phyloP scores from a whole-genome alignment of 768 basidiomycete genomes.

The Leccinum uliginosum region DNA sequence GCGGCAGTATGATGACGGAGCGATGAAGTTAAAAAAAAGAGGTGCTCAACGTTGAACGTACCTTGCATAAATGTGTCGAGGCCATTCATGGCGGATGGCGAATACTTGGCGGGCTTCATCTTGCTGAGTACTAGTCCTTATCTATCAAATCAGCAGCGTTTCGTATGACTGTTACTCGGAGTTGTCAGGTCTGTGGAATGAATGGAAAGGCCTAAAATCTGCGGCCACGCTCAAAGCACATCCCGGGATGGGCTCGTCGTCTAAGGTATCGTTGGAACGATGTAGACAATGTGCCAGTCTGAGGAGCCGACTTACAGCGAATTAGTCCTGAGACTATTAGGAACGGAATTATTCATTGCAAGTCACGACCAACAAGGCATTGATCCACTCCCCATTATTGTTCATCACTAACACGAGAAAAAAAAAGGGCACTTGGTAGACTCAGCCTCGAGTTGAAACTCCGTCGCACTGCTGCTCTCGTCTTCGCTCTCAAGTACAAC shows the following conservation, averaged over 20 bases:
- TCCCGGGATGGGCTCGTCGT: constrained; percentile 46
- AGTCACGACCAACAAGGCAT: constrained; percentile 40
- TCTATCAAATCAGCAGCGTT: neutral
- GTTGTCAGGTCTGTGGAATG: neutral
- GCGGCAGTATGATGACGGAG: neutral
- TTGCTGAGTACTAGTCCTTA: neutral
- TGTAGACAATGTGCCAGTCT: neutral
- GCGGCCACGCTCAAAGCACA: constrained; percentile 21
- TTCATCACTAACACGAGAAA: too few relatives aligned
- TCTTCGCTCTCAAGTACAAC: neutral
- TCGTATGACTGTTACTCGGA: neutral
- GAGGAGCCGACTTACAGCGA: constrained; percentile 41
- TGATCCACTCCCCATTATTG: constrained; percentile 47
- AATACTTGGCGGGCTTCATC: neutral
- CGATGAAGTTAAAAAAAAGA: neutral
- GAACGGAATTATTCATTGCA: neutral
- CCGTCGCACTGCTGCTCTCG: constrained; percentile 13
- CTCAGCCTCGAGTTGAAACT: too few relatives aligned
- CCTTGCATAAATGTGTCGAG: neutral
- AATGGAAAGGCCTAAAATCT: neutral
- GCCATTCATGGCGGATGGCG: neutral
- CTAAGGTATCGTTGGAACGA: constrained; percentile 26
- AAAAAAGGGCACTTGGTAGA: too few relatives aligned
- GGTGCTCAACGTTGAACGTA: constrained; percentile 5
- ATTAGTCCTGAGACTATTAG: constrained; percentile 49